Evolutionary conservation across 768 basidiomycete species (phyloP).

Genomic region (Ramaria sp.): DNA sequence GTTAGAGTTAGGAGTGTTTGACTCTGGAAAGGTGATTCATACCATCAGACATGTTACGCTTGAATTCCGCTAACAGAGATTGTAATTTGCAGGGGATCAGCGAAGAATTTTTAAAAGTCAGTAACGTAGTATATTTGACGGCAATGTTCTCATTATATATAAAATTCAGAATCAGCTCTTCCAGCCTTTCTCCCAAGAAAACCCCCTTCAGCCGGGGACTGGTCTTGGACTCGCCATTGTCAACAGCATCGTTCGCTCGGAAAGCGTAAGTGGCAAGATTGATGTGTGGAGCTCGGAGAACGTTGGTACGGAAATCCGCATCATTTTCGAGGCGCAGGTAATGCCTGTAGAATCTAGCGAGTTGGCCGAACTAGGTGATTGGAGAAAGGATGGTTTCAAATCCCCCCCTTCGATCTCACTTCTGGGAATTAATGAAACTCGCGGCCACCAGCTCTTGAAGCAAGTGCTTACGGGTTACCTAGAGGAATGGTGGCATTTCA

Average conservation of each 20-base stretch:
- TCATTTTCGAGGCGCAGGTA: constrained; percentile 67
- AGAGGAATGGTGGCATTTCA: constrained; percentile 68
- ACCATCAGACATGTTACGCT: background rate
- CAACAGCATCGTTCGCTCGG: constrained; percentile 80
- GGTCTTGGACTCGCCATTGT: constrained; percentile 93
- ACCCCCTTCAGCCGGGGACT: constrained; percentile 85
- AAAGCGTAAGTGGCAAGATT: constrained; percentile 81
- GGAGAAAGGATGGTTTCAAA: constrained; percentile 24
- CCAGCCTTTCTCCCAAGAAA: constrained; percentile 96
- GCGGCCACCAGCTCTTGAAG: constrained; percentile 57
- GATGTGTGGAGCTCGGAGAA: constrained; percentile 92
- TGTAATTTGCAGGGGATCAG: constrained; percentile 59
- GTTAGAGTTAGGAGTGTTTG: constrained; percentile 75
- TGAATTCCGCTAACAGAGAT: background rate
- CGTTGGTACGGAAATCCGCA: constrained; percentile 83
- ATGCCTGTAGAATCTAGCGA: constrained; percentile 21
- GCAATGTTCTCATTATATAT: background rate
- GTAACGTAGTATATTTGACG: background rate
- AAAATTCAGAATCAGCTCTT: constrained; percentile 76
- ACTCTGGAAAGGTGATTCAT: constrained; percentile 73
- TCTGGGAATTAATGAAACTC: constrained; percentile 54
- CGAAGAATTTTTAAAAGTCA: constrained; percentile 80
- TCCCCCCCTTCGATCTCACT: constrained; percentile 50
- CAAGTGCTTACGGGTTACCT: constrained; percentile 58
- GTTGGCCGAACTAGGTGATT: constrained; percentile 36